Conservation (phyloP, 73 alveolate genomes). For the Uronychia binucleata region DNA sequence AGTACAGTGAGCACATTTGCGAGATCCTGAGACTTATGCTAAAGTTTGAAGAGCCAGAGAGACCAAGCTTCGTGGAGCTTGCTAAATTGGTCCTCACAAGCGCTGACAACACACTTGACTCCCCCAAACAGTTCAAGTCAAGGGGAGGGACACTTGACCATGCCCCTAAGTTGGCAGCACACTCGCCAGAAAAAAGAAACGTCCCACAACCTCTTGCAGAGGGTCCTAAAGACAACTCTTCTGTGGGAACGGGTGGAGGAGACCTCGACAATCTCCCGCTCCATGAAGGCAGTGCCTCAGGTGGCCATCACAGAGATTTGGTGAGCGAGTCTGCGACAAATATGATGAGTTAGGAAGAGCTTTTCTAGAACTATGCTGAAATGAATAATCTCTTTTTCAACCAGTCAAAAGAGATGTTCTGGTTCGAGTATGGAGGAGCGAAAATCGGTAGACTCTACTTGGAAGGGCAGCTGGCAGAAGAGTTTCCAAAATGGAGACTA, state of each 20-base stretch:
- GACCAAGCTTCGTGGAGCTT: slow-evolving; percentile 94
- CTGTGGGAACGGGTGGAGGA: background rate
- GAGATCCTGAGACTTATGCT: slow-evolving; percentile 88
- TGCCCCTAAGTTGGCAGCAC: background rate
- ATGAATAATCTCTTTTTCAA: slow-evolving; percentile 58
- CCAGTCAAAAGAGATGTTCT: slow-evolving; percentile 59
- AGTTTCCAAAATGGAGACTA: slow-evolving; percentile 48
- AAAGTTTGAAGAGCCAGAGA: slow-evolving; percentile 88
- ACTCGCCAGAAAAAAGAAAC: background rate
- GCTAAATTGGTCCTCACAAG: slow-evolving; percentile 66
- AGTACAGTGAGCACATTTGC: slow-evolving; percentile 65
- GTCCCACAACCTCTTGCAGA: background rate
- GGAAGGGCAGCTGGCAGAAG: slow-evolving; percentile 26
- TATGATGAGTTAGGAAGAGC: slow-evolving; percentile 60
- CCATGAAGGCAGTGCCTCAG: slow-evolving; percentile 30
- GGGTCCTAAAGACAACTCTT: background rate
- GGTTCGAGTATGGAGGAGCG: slow-evolving; percentile 98
- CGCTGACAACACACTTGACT: slow-evolving; percentile 65
- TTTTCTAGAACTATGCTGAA: slow-evolving; percentile 60
- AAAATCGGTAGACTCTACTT: slow-evolving; percentile 87
- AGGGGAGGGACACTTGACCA: background rate
- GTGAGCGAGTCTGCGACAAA: slow-evolving; percentile 31
- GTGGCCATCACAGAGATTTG: slow-evolving; percentile 5
- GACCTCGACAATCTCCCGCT: background rate
- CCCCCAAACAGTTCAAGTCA: slow-evolving; percentile 37